Conservation (phyloP, 139 green algal species). For the Marvania coccoides region DNA sequence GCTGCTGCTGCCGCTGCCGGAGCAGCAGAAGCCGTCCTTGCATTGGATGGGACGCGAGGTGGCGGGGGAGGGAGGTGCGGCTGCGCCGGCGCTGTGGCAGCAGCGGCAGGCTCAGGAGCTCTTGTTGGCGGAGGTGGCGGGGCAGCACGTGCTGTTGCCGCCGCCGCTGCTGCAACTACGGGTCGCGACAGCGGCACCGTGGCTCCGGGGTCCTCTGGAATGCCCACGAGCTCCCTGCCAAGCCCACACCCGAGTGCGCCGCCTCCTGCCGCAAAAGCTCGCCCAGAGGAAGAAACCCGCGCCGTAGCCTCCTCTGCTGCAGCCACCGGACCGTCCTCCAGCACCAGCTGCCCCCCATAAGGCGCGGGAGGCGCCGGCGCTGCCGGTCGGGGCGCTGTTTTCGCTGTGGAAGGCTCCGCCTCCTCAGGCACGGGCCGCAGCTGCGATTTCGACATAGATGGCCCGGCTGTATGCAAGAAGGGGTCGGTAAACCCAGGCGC, state of each 20-base stretch:
- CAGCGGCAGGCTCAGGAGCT: neutral
- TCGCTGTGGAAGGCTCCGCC: too few relatives aligned
- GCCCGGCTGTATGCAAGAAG: too few relatives aligned
- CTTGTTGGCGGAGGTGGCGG: neutral
- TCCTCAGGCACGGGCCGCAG: too few relatives aligned
- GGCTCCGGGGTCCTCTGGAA: neutral
- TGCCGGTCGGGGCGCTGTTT: too few relatives aligned
- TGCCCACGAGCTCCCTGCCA: neutral
- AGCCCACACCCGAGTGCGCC: neutral
- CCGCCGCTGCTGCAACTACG: neutral
- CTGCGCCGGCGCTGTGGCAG: neutral
- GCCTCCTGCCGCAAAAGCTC: neutral
- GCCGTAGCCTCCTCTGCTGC: neutral
- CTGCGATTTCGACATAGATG: too few relatives aligned
- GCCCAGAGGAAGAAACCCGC: too few relatives aligned
- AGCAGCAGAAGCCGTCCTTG: neutral
- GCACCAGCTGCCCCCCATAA: neutral
- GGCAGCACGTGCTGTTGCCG: neutral
- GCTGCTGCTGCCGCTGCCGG: neutral
- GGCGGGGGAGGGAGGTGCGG: neutral
- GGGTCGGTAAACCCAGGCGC: too few relatives aligned
- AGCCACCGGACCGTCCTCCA: neutral
- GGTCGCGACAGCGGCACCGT: neutral
- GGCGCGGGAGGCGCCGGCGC: neutral
- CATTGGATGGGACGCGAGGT: neutral